phyloP scores from a whole-genome alignment of 495 filamentous ascomycete species.

The Aspergillus ostianus region DNA sequence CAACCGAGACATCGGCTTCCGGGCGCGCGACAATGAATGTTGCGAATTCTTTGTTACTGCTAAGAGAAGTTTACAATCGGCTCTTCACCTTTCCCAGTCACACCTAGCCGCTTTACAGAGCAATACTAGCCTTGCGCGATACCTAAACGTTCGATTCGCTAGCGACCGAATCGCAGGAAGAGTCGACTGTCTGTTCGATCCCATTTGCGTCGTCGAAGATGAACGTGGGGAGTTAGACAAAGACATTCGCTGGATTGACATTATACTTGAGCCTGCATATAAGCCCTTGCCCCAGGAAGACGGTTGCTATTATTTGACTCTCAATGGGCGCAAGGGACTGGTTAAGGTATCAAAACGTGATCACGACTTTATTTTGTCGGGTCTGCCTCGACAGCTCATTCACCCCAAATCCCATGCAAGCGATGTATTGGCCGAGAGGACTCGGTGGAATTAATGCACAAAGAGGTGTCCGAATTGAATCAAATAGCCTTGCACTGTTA shows the following conservation, averaged over 20 bases:
- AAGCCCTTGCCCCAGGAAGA: background rate
- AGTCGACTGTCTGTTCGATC: background rate
- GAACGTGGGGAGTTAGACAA: background rate
- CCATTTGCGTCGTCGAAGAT: conserved; percentile 1
- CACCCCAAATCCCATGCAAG: background rate
- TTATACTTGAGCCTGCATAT: background rate
- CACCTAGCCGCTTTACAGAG: background rate
- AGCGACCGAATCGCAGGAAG: background rate
- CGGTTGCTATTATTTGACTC: background rate
- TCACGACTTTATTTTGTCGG: no score
- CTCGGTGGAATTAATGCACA: background rate
- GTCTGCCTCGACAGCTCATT: background rate
- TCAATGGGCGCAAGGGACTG: no score
- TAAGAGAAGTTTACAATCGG: no score
- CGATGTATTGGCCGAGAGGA: background rate
- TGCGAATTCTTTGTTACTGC: no score
- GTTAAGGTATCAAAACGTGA: no score
- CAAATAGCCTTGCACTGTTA: background rate
- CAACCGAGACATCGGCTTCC: no score
- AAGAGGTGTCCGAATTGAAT: background rate
- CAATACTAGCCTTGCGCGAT: background rate
- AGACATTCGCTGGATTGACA: background rate
- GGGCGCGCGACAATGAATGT: no score
- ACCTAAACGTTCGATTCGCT: background rate
- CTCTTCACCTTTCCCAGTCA: background rate